Conservation (phyloP, 192 early-diverging fungal species). For the Coemansia sp. region DNA sequence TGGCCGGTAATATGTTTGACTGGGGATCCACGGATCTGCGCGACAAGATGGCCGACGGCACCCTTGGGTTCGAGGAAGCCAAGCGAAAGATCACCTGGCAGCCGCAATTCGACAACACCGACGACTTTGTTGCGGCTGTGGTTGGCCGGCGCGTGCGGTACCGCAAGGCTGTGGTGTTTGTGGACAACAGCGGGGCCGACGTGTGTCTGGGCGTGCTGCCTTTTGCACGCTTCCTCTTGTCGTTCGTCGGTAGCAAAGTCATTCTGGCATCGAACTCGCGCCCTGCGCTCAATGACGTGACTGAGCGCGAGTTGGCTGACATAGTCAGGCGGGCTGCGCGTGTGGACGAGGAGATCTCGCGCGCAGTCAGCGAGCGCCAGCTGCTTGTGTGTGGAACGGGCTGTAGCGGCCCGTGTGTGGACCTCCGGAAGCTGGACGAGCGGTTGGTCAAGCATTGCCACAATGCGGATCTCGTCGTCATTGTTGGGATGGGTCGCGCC, state of each 20-base stretch:
- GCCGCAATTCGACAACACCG: conserved; percentile 55
- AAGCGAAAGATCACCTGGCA: conserved; percentile 42
- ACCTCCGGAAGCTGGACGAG: conserved; percentile 66
- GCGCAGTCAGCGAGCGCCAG: conserved; percentile 23
- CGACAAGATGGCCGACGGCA: conserved; percentile 59
- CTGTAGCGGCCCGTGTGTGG: conserved; percentile 72
- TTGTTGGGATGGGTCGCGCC: conserved; percentile 80
- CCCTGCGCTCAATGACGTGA: conserved; percentile 84
- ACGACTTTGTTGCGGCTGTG: conserved; percentile 48
- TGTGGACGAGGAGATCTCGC: conserved; percentile 51
- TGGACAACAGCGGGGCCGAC: conserved; percentile 84
- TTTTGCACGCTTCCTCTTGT: conserved; percentile 67
- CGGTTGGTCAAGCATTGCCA: conserved; percentile 57
- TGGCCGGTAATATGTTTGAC: conserved; percentile 88
- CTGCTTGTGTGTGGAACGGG: conserved; percentile 69
- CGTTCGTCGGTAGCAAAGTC: conserved; percentile 55
- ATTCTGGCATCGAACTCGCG: conserved; percentile 74
- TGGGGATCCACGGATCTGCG: conserved; percentile 72
- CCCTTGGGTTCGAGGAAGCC: conserved; percentile 63
- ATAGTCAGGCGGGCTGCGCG: conserved; percentile 52
- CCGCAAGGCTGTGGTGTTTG: conserved; percentile 71
- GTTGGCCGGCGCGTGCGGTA: conserved; percentile 35
- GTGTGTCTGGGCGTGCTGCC: conserved; percentile 79
- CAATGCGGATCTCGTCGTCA: conserved; percentile 72
- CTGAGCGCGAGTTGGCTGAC: conserved; percentile 61